Conservation (phyloP, 1,284 basidiomycete genomes). For the Ustilago bromivora region DNA sequence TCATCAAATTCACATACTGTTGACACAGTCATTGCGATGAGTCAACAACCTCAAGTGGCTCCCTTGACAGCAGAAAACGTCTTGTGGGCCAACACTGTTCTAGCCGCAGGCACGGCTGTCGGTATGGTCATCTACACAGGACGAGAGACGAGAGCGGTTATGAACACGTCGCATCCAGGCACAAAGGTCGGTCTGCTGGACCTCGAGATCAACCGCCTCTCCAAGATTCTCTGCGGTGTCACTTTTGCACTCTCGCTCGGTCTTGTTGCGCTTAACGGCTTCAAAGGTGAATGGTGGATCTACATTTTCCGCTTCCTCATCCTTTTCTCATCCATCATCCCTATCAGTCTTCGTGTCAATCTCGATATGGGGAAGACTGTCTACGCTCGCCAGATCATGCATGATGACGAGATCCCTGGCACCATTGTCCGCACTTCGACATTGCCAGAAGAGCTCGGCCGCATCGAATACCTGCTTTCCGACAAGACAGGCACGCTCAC, state of each 20-base stretch:
- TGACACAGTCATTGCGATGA: slow-evolving; percentile 70
- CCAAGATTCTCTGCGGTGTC: slow-evolving; percentile 95
- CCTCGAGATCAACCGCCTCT: slow-evolving; percentile 92
- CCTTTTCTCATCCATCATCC: slow-evolving; percentile 97
- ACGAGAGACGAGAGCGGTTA: slow-evolving; percentile 93
- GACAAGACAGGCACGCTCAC: slow-evolving; percentile 99
- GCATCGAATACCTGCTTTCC: slow-evolving; percentile 93
- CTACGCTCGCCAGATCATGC: slow-evolving; percentile 94
- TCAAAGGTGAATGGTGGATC: slow-evolving; percentile 94
- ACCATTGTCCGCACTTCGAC: slow-evolving; percentile 98
- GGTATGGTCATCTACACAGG: slow-evolving; percentile 96
- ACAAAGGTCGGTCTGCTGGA: slow-evolving; percentile 95
- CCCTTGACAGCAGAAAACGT: slow-evolving; percentile 85
- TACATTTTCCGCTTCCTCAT: slow-evolving; percentile 97
- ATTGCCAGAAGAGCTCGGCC: slow-evolving; percentile 93
- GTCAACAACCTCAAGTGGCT: slow-evolving; percentile 60
- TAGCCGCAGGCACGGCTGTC: slow-evolving; percentile 92
- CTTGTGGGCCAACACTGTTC: slow-evolving; percentile 96
- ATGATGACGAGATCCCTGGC: slow-evolving; percentile 88
- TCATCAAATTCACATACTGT: slow-evolving; percentile 32
- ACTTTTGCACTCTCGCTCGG: slow-evolving; percentile 91
- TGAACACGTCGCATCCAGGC: slow-evolving; percentile 97
- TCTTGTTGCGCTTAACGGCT: slow-evolving; percentile 94
- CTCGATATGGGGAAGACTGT: slow-evolving; percentile 99
- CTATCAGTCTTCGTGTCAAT: slow-evolving; percentile 97